Base-by-base conservation (phyloP, 331 rosid genomes). In the Telfairia occidentalis region DNA sequence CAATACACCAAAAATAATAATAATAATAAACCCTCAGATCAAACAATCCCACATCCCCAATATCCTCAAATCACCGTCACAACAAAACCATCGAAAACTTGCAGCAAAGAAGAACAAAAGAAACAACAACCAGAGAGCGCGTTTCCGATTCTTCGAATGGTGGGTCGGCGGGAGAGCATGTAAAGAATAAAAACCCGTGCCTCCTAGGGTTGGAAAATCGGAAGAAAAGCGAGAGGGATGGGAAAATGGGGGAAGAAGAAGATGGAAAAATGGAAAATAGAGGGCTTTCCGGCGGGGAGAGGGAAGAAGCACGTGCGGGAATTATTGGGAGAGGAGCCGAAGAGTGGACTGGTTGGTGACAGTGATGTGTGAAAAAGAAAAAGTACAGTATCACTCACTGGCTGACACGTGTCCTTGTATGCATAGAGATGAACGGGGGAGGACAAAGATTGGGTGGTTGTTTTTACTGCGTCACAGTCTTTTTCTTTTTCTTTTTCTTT, bases 291-390 rank as follows among this genome's bases (percentile, higher is more conserved):
- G 87, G 90, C 95, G 88, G 80, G 75, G 79, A 79, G 72, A 76
- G 5, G 75, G 85, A 66, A 5, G 63, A 8, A 77, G 82, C 96
- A 87, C 94, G 98, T 90, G 98, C 43, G 78, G 58, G 66, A 59
- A 75, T 52, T 40, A 78, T 53, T 21, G 65, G 46, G 66, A 70
- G 28, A 6, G 54, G 16, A 40, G 55, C 38, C 10, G 49, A 19
- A 58, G 23, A 30, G 76, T 2, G 18, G 40, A 78, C 50, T n/a
- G 79, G 78, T 71, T n/a, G 79, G 78, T 71, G 89, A 78, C 40
- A 71, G 80, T 49, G 87, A 82, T 60, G 80, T 43, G 59, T 7
- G 75, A 58, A n/a, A 64, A 63, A 19, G 19, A 37, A 43, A 30
- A 45, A 61, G 83, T 55, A 75, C 74, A 66, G 29, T 1, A 49